phyloP scores from a whole-genome alignment of 805 yeast species.

The Ogataea pignaliae region DNA sequence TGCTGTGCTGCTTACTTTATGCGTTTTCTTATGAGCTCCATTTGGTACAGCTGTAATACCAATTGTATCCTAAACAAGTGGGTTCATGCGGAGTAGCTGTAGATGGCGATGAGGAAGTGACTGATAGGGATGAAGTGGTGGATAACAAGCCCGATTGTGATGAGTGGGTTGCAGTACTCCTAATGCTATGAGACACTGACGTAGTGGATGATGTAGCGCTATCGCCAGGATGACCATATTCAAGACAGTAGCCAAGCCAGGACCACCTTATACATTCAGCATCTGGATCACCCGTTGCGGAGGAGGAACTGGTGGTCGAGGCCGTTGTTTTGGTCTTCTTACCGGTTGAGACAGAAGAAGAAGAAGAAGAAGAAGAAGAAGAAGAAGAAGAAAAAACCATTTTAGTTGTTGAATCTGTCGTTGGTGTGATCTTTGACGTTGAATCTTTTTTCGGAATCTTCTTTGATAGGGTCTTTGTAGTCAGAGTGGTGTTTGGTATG shows the following conservation, averaged over 20 bases:
- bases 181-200: background rate
- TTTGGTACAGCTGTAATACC: conserved; percentile 12
- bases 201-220: conserved; percentile 1
- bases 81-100: conserved; percentile 2
- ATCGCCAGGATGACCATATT: conserved; percentile 10
- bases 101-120: conserved; percentile 1
- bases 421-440: background rate
- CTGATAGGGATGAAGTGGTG: background rate
- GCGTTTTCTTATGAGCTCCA: conserved; percentile 3
- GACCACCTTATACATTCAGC: conserved; percentile 15
- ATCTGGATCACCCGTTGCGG: background rate
- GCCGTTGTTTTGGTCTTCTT: conserved; percentile 2
- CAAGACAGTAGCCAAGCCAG: conserved; percentile 19
- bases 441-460: too few relatives aligned
- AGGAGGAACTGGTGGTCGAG: background rate
- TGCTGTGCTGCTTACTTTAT: too few relatives aligned
- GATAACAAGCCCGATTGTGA: background rate
- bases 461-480: conserved; percentile 3
- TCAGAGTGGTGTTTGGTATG: conserved; percentile 6
- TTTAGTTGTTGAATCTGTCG: conserved; percentile 1
- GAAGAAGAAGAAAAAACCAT: background rate
- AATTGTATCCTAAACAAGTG: conserved; percentile 11
- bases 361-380: background rate
- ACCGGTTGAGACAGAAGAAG: background rate
- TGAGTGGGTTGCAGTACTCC: too few relatives aligned